Conservation (phyloP, 139 green algal species). For the Closterium sp. region DNA sequence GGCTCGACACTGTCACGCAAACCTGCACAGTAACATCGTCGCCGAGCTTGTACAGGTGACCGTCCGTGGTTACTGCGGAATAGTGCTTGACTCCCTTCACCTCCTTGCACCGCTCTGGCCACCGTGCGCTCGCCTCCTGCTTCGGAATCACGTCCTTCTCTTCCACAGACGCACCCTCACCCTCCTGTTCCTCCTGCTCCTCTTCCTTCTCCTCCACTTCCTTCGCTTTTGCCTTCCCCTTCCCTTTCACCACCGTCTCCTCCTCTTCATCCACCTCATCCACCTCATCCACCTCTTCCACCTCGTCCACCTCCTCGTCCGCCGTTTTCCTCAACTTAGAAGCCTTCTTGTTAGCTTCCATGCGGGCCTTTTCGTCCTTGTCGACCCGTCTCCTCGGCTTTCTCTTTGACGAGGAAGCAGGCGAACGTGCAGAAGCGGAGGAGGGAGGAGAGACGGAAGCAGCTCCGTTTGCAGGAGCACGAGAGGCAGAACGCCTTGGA, state of each 20-base stretch:
- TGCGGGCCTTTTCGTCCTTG: too few relatives aligned
- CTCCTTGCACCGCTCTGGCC: not conserved
- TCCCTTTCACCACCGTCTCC: not conserved
- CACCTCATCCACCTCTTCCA: not conserved
- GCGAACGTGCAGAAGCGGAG: not conserved
- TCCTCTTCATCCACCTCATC: not conserved
- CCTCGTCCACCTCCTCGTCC: too few relatives aligned
- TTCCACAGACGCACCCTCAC: not conserved
- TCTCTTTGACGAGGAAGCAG: not conserved
- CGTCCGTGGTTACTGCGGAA: not conserved
- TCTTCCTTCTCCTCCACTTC: not conserved
- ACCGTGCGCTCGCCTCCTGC: not conserved
- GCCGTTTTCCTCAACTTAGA: not conserved
- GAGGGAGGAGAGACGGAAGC: not conserved
- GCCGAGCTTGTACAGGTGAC: not conserved
- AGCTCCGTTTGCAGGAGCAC: not conserved
- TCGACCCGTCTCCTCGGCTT: not conserved
- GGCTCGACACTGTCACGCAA: too few relatives aligned
- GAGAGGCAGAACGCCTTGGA: not conserved
- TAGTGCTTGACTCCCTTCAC: not conserved
- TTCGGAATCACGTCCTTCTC: not conserved
- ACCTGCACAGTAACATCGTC: not conserved
- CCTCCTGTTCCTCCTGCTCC: not conserved
- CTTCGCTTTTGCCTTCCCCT: not conserved
- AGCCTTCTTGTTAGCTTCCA: too few relatives aligned